phyloP scores from a whole-genome alignment of 2,329 filamentous ascomycete species.

The Sclerotinia minor region DNA sequence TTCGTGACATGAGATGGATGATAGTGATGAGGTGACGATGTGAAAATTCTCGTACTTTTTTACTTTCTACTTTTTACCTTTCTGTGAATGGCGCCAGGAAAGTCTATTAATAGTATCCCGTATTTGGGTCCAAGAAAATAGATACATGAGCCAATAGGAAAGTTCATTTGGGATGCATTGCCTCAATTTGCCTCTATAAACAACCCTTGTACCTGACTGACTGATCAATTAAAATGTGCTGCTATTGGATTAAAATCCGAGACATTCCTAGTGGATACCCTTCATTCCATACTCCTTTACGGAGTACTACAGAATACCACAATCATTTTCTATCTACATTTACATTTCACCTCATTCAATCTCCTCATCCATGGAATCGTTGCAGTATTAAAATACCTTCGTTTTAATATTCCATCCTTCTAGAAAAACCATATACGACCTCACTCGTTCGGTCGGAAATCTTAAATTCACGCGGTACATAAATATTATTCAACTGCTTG shows the following conservation, averaged over 20 bases:
- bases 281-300: conserved; percentile 20
- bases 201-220: conserved; percentile 2
- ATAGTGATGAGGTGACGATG: too few species aligned
- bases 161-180: not conserved
- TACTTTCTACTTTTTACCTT: not conserved
- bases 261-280: conserved; percentile 17
- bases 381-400: conserved; percentile 2
- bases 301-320: not conserved
- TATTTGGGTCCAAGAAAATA: not conserved
- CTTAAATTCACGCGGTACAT: too few species aligned
- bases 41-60: conserved; percentile 12
- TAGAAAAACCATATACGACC: not conserved
- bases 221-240: conserved; percentile 6
- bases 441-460: conserved; percentile 21
- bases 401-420: not conserved
- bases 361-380: not conserved
- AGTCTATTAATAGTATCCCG: conserved; percentile 16
- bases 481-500: conserved; percentile 7
- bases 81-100: not conserved
- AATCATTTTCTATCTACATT: not conserved
- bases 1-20: too few species aligned
- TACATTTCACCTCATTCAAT: not conserved
- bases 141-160: not conserved
- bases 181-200: not conserved
- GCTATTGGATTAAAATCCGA: not conserved